phyloP scores from a whole-genome alignment of 495 filamentous ascomycete genomes.

The Aspergillus sclerotiicarbonarius region DNA sequence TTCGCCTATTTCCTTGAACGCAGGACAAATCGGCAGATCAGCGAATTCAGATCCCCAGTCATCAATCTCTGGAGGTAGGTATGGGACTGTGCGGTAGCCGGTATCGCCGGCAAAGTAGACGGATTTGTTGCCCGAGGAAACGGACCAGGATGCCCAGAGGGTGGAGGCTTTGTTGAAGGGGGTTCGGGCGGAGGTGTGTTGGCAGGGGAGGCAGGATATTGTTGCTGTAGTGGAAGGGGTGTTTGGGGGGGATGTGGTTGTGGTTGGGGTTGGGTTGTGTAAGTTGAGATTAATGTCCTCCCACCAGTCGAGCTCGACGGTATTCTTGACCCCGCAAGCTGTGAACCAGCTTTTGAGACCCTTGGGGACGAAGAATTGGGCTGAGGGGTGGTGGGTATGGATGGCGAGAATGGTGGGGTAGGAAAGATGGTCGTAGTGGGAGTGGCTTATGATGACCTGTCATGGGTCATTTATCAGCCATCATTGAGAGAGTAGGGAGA shows the following conservation, averaged over 20 bases:
- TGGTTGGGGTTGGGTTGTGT: constrained; percentile 18
- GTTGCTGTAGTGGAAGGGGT: too few species aligned
- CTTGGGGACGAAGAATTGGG: constrained; percentile 83
- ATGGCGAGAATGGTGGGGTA: constrained; percentile 71
- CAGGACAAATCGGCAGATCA: constrained; percentile 70
- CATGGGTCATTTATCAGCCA: too few species aligned
- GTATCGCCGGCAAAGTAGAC: constrained; percentile 58
- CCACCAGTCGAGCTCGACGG: constrained; percentile 97
- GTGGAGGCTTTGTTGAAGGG: constrained; percentile 68
- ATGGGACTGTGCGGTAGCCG: constrained; percentile 82
- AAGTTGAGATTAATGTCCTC: constrained; percentile 72
- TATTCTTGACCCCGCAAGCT: constrained; percentile 60
- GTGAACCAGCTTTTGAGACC: constrained; percentile 86
- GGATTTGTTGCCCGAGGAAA: constrained; percentile 62
- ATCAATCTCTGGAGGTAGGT: constrained; percentile 60
- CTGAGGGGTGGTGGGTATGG: constrained; percentile 67
- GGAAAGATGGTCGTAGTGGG: constrained; percentile 92
- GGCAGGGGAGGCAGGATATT: constrained; percentile 80
- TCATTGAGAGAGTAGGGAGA: too few species aligned
- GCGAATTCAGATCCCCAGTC: constrained; percentile 71
- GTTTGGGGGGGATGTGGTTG: too few species aligned
- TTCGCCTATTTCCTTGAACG: constrained; percentile 82
- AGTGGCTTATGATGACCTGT: constrained; percentile 86
- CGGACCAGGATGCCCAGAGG: constrained; percentile 84
- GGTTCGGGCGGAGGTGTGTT: constrained; percentile 73